These are phyloP conservation scores for Rhododendron kiyosumense DNA, from an alignment of 148 eudicot genomes.

Conservation along the genomic window DNA sequence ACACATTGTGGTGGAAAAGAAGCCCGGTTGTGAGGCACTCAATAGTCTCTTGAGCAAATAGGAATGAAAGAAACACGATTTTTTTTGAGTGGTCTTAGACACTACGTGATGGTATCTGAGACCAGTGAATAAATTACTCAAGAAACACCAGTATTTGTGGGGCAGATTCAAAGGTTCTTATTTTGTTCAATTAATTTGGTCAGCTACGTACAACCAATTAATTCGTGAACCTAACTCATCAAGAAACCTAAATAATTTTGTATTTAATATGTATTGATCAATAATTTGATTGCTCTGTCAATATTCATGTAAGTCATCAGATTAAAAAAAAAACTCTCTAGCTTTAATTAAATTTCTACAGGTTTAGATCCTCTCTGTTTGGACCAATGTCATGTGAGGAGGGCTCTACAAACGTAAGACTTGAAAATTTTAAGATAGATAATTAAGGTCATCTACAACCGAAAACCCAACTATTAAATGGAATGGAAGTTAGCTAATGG, in stretches of 20 bases:
- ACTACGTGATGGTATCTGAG: no score
- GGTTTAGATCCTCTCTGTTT: background rate
- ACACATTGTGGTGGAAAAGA: no score
- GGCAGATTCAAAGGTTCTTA: background rate
- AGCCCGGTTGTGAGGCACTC: no score
- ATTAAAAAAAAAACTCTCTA: background rate
- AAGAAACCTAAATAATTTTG: background rate
- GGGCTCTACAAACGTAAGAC: background rate
- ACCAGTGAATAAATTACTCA: no score
- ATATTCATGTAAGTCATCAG: background rate
- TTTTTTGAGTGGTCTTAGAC: no score
- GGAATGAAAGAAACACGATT: no score
- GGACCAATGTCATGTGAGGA: background rate
- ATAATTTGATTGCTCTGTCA: background rate
- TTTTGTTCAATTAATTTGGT: background rate
- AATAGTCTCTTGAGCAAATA: no score
- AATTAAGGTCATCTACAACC: background rate
- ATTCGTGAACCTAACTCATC: background rate
- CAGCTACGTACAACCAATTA: background rate
- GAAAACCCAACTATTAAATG: background rate
- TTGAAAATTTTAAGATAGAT: no score
- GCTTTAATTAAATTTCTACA: no score
- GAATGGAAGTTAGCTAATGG: background rate
- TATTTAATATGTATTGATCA: background rate
- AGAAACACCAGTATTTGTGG: background rate